A percentile compares a stretch with the other conserved stretches of the same genome.
Conservation (phyloP, 2,329 filamentous ascomycete species). For the Aspergillus pseudonomiae region DNA sequence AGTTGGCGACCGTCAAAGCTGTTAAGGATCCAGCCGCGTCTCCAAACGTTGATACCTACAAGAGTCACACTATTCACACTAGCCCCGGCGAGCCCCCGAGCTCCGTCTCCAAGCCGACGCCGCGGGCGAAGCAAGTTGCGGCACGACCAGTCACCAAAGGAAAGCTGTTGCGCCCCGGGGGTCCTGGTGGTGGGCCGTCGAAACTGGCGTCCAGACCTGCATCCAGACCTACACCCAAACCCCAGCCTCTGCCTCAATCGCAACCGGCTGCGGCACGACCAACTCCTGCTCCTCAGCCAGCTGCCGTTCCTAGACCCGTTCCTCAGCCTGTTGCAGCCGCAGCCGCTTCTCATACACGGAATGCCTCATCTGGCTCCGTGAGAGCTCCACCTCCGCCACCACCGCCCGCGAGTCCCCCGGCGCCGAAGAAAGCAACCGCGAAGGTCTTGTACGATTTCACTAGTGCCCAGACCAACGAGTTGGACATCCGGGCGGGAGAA, state of each 20-base stretch:
- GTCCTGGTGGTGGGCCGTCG: conserved; percentile 78
- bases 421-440: conserved; percentile 72
- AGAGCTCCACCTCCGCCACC: conserved; percentile 69
- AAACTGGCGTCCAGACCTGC: conserved; percentile 61
- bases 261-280: conserved; percentile 32
- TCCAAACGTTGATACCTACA: conserved; percentile 77
- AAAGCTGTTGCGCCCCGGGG: conserved; percentile 87
- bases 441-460: conserved; percentile 92
- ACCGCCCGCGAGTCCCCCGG: conserved; percentile 62
- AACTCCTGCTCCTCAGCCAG: conserved; percentile 35
- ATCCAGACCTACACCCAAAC: conserved; percentile 40
- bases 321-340: conserved; percentile 46
- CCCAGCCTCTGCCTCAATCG: conserved; percentile 40
- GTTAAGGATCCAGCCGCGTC: conserved; percentile 78
- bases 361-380: conserved; percentile 62
- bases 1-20: conserved; percentile 85
- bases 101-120: conserved; percentile 81
- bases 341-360: conserved; percentile 51
- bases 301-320: conserved; percentile 49
- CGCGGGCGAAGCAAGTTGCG: conserved; percentile 81
- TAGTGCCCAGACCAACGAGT: conserved; percentile 81
- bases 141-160: conserved; percentile 90
- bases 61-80: conserved; percentile 89
- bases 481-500: conserved; percentile 78
- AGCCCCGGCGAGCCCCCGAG: conserved; percentile 79